phyloP scores from a whole-genome alignment of 2,329 filamentous ascomycete genomes.

The Lasiodiplodia gonubiensis region DNA sequence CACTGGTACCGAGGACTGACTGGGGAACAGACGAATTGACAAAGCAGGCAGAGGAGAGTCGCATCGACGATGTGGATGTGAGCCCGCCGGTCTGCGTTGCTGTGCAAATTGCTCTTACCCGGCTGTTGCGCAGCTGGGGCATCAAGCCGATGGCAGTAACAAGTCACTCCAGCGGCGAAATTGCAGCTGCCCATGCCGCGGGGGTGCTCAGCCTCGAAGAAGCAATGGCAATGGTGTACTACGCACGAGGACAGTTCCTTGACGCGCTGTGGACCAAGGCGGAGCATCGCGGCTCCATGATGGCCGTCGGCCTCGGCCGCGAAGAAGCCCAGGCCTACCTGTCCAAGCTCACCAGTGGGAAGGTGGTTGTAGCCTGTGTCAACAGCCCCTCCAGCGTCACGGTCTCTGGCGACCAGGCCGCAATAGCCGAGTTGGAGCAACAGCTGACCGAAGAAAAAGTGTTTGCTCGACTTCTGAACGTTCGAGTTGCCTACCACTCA shows the following conservation, averaged over 20 bases:
- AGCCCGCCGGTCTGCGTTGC: no score
- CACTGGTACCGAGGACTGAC: no score
- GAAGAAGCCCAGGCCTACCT: background rate
- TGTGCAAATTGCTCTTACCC: no score
- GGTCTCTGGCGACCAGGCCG: constrained; percentile 50
- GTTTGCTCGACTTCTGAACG: constrained; percentile 48
- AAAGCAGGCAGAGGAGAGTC: no score
- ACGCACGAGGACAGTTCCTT: constrained; percentile 31
- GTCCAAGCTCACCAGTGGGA: background rate
- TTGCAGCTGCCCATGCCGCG: constrained; percentile 37
- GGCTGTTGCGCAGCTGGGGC: no score
- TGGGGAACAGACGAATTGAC: no score
- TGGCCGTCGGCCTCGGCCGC: constrained; percentile 19
- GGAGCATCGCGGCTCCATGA: constrained; percentile 32
- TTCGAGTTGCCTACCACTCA: constrained; percentile 54
- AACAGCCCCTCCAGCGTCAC: constrained; percentile 54
- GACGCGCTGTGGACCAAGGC: constrained; percentile 36
- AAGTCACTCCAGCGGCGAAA: constrained; percentile 37
- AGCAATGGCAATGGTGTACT: no score
- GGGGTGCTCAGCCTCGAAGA: no score
- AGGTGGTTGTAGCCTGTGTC: constrained; percentile 35
- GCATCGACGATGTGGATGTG: no score
- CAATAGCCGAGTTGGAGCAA: constrained; percentile 40
- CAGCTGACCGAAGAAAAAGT: constrained; percentile 42
- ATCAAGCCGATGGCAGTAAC: no score